These are phyloP conservation scores for Amanita rubescens DNA, from an alignment of 768 basidiomycete genomes.

Conservation along the genomic window DNA sequence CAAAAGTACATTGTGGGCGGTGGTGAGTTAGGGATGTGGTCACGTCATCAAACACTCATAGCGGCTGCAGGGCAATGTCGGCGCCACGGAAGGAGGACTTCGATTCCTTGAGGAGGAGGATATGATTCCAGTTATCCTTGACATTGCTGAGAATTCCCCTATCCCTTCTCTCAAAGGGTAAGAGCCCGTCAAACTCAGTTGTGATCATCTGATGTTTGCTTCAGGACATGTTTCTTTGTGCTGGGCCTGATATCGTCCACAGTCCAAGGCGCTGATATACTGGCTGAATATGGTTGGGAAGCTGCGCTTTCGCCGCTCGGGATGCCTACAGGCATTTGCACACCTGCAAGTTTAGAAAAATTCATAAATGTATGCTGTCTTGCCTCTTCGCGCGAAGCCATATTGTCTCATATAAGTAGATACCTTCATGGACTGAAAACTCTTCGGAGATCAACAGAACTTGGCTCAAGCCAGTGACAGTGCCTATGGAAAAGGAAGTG, in stretches of 20 bases:
- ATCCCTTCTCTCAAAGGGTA: slow-evolving; percentile 93
- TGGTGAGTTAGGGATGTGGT: slow-evolving; percentile 50
- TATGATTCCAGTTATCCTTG: slow-evolving; percentile 81
- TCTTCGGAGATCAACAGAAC: slow-evolving; percentile 29
- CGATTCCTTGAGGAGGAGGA: slow-evolving; percentile 95
- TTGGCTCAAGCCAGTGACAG: slow-evolving; percentile 56
- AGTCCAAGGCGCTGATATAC: slow-evolving; percentile 83
- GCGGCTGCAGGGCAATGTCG: slow-evolving; percentile 76
- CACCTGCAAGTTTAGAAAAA: slow-evolving; percentile 76
- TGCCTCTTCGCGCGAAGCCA: neutral
- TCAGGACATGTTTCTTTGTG: slow-evolving; percentile 93
- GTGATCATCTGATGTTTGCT: neutral
- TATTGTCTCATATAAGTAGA: slow-evolving; percentile 32
- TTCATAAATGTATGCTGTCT: slow-evolving; percentile 64
- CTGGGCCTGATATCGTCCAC: slow-evolving; percentile 90
- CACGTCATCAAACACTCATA: neutral
- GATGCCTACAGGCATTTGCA: slow-evolving; percentile 81
- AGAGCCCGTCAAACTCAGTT: slow-evolving; percentile 16
- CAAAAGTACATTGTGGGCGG: slow-evolving; percentile 95
- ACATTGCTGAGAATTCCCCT: slow-evolving; percentile 84
- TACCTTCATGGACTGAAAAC: slow-evolving; percentile 57
- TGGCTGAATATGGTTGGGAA: slow-evolving; percentile 92
- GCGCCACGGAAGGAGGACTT: slow-evolving; percentile 84
- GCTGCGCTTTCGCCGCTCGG: slow-evolving; percentile 84
- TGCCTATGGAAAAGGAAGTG: slow-evolving; percentile 72